phyloP scores from a whole-genome alignment of 495 filamentous ascomycete genomes.

The Chaetomium tenue region DNA sequence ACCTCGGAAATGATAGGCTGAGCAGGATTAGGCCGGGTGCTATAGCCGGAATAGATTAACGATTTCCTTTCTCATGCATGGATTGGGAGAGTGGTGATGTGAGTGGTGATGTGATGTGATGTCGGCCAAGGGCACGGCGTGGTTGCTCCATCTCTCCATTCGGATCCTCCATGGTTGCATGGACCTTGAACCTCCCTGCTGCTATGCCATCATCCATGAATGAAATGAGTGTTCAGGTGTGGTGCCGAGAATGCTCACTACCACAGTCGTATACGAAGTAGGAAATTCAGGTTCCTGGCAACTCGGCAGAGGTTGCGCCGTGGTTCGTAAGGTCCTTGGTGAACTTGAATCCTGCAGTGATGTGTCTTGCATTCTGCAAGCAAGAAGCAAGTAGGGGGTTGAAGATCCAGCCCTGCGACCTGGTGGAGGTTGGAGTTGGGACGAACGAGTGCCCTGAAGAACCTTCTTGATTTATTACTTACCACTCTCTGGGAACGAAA shows the following conservation, averaged over 20 bases:
- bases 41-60: slow-evolving; percentile 8
- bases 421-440: background rate
- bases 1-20: background rate
- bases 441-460: too few relatives aligned
- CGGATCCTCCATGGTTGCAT: too few relatives aligned
- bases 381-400: background rate
- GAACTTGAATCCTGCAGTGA: background rate
- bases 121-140: slow-evolving; percentile 1
- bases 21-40: background rate
- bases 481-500: too few relatives aligned
- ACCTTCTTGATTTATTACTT: background rate
- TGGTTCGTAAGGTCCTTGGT: background rate
- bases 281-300: too few relatives aligned
- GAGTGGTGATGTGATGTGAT: background rate
- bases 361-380: background rate
- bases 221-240: too few relatives aligned
- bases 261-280: too few relatives aligned
- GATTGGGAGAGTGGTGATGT: background rate
- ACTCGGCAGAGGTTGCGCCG: too few relatives aligned
- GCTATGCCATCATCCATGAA: too few relatives aligned
- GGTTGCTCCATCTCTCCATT: background rate
- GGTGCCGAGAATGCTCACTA: too few relatives aligned
- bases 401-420: too few relatives aligned
- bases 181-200: too few relatives aligned
- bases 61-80: background rate